Evolutionary conservation across 1,284 basidiomycete species (phyloP).

Genomic region (Tranzscheliella williamsii): DNA sequence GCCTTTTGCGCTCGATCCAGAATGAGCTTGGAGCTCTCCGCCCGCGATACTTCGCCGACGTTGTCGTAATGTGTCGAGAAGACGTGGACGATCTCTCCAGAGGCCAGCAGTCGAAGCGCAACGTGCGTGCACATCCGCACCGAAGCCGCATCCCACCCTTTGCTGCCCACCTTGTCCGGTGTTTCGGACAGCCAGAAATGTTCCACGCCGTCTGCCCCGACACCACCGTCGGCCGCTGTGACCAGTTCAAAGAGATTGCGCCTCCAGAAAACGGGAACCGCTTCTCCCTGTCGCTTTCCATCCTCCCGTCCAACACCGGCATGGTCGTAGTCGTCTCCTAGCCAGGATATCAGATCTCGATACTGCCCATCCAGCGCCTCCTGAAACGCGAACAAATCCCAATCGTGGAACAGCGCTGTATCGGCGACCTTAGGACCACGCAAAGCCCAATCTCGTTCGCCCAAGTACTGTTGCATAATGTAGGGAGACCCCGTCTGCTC

Average conservation of each 20-base stretch:
- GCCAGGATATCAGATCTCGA: conserved; percentile 7
- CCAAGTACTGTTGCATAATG: conserved; percentile 19
- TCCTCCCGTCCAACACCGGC: conserved; percentile 42
- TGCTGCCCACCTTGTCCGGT: conserved; percentile 19
- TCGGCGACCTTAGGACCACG: conserved; percentile 36
- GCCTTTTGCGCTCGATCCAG: conserved; percentile 23
- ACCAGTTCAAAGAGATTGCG: conserved; percentile 25
- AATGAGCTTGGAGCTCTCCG: conserved; percentile 31
- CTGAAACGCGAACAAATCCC: conserved; percentile 44
- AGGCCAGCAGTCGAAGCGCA: conserved; percentile 12
- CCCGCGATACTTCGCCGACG: conserved; percentile 30
- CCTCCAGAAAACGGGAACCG: conserved; percentile 43
- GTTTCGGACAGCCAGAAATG: conserved; percentile 49
- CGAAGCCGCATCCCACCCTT: conserved; percentile 46
- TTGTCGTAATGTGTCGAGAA: conserved; percentile 51
- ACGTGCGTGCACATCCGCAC: conserved; percentile 51
- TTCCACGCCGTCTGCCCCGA: conserved; percentile 34
- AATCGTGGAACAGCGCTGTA: conserved; percentile 32
- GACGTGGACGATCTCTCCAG: conserved; percentile 39
- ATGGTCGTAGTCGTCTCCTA: conserved; percentile 31
- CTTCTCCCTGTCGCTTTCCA: conserved; percentile 30
- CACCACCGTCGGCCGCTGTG: conserved; percentile 17
- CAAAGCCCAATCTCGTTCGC: conserved; percentile 31
- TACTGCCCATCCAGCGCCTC: conserved; percentile 42
- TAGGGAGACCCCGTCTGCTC: conserved; percentile 2